Conservation (phyloP, 2,329 filamentous ascomycete species). For the Diplodia corticola region DNA sequence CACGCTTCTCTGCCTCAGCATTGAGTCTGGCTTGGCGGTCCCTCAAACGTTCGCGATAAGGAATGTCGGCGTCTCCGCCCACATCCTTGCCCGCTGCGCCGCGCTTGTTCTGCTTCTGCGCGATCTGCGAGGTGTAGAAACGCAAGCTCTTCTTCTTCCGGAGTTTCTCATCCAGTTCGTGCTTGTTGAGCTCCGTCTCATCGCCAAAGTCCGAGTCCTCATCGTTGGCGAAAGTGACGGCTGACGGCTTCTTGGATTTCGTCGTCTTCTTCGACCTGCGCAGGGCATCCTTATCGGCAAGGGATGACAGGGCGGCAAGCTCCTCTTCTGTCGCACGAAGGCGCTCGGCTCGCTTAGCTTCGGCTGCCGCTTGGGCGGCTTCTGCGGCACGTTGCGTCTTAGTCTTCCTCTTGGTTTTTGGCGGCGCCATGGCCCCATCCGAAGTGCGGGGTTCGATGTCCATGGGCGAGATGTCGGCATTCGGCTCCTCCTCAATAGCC, state of each 20-base stretch:
- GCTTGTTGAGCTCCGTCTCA: slow-evolving; percentile 74
- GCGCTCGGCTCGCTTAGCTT: slow-evolving; percentile 55
- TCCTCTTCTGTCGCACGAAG: slow-evolving; percentile 65
- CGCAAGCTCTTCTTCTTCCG: slow-evolving; percentile 87
- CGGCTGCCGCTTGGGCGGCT: slow-evolving; percentile 55
- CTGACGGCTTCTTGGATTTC: slow-evolving; percentile 28
- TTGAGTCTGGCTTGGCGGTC: slow-evolving; percentile 86
- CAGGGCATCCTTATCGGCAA: slow-evolving; percentile 54
- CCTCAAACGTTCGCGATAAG: slow-evolving; percentile 81
- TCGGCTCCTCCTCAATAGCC: slow-evolving; percentile 34
- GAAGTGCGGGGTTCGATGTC: slow-evolving; percentile 34
- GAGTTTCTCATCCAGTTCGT: slow-evolving; percentile 82
- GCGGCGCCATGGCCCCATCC: slow-evolving; percentile 31
- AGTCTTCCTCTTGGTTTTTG: slow-evolving; percentile 45
- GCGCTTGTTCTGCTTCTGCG: slow-evolving; percentile 88
- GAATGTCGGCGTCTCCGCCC: slow-evolving; percentile 79
- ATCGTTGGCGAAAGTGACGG: slow-evolving; percentile 41
- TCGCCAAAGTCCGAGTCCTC: slow-evolving; percentile 92
- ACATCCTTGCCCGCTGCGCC: slow-evolving; percentile 70
- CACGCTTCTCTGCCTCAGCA: slow-evolving; percentile 82
- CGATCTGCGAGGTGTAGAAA: slow-evolving; percentile 98
- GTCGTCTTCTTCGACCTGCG: slow-evolving; percentile 53
- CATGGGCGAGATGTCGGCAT: slow-evolving; percentile 23
- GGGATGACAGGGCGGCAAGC: slow-evolving; percentile 68
- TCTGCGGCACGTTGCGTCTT: slow-evolving; percentile 53